phyloP scores from a whole-genome alignment of 345 rosid species.

The Pugionium dolabratum region DNA sequence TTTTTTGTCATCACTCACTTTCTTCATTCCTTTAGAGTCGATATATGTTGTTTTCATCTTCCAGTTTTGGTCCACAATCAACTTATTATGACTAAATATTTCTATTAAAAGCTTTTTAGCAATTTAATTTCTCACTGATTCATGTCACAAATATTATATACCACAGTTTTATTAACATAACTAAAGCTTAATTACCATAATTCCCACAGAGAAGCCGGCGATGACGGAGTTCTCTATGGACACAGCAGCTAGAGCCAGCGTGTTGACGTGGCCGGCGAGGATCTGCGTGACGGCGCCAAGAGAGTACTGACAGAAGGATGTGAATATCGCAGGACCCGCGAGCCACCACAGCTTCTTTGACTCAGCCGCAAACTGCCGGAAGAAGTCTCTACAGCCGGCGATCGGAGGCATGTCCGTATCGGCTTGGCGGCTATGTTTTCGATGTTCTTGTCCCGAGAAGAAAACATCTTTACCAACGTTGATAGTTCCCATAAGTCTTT shows the following conservation, averaged over 20 bases:
- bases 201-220: slow-evolving; percentile 73
- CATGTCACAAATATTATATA: too few species aligned
- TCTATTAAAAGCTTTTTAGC: too few species aligned
- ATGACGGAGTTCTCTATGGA: slow-evolving; percentile 75
- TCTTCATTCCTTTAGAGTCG: too few species aligned
- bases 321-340: slow-evolving; percentile 77
- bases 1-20: too few species aligned
- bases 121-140: too few species aligned
- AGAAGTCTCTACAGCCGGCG: slow-evolving; percentile 46
- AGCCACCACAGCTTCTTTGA: slow-evolving; percentile 70
- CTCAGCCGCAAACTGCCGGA: slow-evolving; percentile 49
- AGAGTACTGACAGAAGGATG: slow-evolving; percentile 68
- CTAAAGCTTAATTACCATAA: slow-evolving; percentile 51
- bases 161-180: not conserved
- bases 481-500: slow-evolving; percentile 11
- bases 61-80: too few species aligned
- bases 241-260: slow-evolving; percentile 67
- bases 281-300: slow-evolving; percentile 77
- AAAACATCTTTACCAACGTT: slow-evolving; percentile 1
- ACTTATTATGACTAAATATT: too few species aligned
- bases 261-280: slow-evolving; percentile 63
- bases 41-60: too few species aligned
- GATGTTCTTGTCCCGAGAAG: not conserved
- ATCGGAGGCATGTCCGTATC: slow-evolving; percentile 62
- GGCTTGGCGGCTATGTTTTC: not conserved